Conservation (phyloP, 2,329 filamentous ascomycete genomes). For the Apiospora rasikravindrae region DNA sequence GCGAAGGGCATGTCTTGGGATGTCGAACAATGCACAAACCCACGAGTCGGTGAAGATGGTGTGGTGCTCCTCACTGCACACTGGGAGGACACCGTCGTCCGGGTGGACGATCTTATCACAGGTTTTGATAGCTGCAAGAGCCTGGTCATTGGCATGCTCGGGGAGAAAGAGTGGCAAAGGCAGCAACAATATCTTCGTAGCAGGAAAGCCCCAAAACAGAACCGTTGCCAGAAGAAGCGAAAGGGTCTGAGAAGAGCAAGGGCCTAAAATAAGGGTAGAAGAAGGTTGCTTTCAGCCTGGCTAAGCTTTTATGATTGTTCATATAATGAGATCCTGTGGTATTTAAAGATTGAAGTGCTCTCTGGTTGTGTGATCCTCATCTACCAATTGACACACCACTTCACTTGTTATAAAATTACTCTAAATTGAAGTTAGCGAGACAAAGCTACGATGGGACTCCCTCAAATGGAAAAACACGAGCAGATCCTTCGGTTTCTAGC, state of each 20-base stretch:
- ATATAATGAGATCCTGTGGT: background rate
- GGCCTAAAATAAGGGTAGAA: constrained; percentile 3
- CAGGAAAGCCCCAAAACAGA: background rate
- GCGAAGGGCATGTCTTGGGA: background rate
- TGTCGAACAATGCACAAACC: background rate
- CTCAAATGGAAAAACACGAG: background rate
- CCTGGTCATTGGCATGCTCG: background rate
- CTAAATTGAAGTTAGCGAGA: background rate
- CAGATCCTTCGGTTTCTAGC: background rate
- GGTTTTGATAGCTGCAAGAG: background rate
- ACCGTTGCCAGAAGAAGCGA: background rate
- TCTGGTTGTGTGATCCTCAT: background rate
- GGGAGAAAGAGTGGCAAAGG: background rate
- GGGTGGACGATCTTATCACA: background rate
- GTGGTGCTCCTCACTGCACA: background rate
- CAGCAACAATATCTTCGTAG: background rate
- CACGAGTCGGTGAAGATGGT: background rate
- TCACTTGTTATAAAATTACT: background rate
- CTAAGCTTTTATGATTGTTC: background rate
- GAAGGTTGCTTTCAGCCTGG: constrained; percentile 1
- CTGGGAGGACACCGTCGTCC: background rate
- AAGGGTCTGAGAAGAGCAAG: background rate
- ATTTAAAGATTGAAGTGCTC: constrained; percentile 4
- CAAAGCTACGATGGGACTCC: background rate
- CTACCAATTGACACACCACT: background rate